Conservation (phyloP, 257 asterid genomes). For the Datura wrightii region DNA sequence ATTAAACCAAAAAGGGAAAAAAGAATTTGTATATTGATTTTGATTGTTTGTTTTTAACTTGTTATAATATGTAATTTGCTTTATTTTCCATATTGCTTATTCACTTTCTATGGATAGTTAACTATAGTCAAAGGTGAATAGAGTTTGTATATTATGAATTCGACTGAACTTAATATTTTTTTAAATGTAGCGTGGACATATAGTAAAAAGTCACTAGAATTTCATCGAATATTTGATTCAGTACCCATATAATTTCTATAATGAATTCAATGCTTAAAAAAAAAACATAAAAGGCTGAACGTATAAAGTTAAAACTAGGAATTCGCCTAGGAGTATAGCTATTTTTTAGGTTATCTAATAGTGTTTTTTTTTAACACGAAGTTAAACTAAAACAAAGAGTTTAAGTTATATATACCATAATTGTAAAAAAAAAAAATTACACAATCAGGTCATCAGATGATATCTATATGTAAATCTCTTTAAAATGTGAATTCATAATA, state of each 20-base stretch:
- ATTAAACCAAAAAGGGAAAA: not conserved
- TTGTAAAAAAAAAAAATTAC: no score
- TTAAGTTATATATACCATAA: no score
- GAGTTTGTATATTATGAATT: not conserved
- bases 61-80: not conserved
- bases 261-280: not conserved
- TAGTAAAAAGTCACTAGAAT: not conserved
- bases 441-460: not conserved
- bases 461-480: not conserved
- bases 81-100: not conserved
- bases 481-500: not conserved
- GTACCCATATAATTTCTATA: not conserved
- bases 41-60: not conserved
- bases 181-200: not conserved
- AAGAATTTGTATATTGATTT: not conserved
- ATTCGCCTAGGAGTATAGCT: not conserved
- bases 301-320: not conserved
- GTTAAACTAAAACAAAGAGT: not conserved
- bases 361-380: no score
- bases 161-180: accelerated
- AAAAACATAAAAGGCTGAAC: not conserved
- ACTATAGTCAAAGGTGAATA: not conserved
- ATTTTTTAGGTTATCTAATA: not conserved
- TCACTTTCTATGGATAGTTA: not conserved
- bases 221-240: not conserved